Conservation (phyloP, 2,329 filamentous ascomycete species). For the Chlorencoelia australis region DNA sequence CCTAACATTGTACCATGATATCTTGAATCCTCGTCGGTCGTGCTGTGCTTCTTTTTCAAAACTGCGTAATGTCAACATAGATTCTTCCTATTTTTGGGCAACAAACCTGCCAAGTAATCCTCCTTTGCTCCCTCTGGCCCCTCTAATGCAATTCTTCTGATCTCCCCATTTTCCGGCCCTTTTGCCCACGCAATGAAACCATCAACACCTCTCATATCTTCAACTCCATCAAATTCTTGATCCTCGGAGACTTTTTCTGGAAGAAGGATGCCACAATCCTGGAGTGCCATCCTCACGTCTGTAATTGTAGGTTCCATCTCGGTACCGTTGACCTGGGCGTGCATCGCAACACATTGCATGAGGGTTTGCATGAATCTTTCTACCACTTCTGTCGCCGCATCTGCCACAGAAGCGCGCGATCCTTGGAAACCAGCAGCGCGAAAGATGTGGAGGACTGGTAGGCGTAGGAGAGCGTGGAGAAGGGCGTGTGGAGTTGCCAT, state of each 20-base stretch:
- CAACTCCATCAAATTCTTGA: slow-evolving; percentile 53
- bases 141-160: slow-evolving; percentile 70
- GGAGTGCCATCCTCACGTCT: slow-evolving; percentile 77
- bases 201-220: slow-evolving; percentile 69
- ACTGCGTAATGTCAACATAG: slow-evolving; percentile 35
- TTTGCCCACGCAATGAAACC: slow-evolving; percentile 72
- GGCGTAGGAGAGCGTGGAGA: slow-evolving; percentile 72
- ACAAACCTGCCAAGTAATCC: slow-evolving; percentile 57
- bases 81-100: background rate
- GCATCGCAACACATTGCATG: slow-evolving; percentile 59
- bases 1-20: slow-evolving; percentile 80
- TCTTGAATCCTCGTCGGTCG: slow-evolving; percentile 76
- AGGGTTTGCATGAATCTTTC: slow-evolving; percentile 71
- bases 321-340: slow-evolving; percentile 52
- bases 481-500: slow-evolving; percentile 39
- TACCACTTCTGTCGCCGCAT: slow-evolving; percentile 79
- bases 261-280: slow-evolving; percentile 66
- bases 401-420: slow-evolving; percentile 70
- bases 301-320: slow-evolving; percentile 57
- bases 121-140: slow-evolving; percentile 53
- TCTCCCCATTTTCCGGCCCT: slow-evolving; percentile 66
- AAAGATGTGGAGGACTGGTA: slow-evolving; percentile 80
- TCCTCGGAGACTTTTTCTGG: slow-evolving; percentile 59
- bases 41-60: slow-evolving; percentile 87
- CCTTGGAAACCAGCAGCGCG: slow-evolving; percentile 84